Percentiles rank a stretch among this genome's conserved stretches.
These are phyloP conservation scores for Bombardia bombarda DNA, from an alignment of 495 filamentous ascomycete genomes.

Conservation along the genomic window DNA sequence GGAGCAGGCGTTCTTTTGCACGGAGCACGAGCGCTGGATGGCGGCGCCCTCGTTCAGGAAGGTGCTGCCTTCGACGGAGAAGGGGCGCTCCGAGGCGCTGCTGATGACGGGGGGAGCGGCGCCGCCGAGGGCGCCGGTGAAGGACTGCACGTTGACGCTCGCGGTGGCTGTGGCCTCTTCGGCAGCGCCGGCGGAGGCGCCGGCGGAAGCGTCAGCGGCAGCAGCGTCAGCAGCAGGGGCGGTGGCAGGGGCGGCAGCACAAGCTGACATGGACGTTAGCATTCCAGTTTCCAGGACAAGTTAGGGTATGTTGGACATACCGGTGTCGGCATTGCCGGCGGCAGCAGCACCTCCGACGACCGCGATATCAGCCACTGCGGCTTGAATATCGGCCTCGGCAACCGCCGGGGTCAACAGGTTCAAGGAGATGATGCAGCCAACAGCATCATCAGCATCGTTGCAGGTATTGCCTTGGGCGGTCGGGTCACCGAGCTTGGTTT, in stretches of 20 bases:
- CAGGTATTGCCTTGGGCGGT: conserved; percentile 55
- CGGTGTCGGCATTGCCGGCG: conserved; percentile 36
- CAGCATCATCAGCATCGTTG: conserved; percentile 38
- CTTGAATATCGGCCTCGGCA: conserved; percentile 45
- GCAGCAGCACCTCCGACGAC: conserved; percentile 26
- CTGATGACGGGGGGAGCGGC: conserved; percentile 40
- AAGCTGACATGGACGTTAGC: background rate
- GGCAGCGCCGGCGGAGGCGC: conserved; percentile 29
- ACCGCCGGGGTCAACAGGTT: conserved; percentile 53
- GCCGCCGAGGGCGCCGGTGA: conserved; percentile 48
- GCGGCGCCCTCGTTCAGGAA: conserved; percentile 45
- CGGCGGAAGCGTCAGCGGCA: conserved; percentile 1
- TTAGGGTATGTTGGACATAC: conserved; percentile 3
- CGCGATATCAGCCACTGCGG: conserved; percentile 35
- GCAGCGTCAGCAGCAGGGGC: conserved; percentile 17
- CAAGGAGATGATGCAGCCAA: conserved; percentile 55
- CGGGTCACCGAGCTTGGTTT: conserved; percentile 38
- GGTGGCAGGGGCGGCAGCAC: background rate
- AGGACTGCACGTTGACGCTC: conserved; percentile 45
- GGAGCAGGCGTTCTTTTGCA: conserved; percentile 51
- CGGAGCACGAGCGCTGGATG: conserved; percentile 43
- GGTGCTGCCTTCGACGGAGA: conserved; percentile 45
- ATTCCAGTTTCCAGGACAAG: background rate
- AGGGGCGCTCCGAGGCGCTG: conserved; percentile 39
- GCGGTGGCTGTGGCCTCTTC: conserved; percentile 22